Percentiles rank a stretch among this genome's conserved stretches.
phyloP scores from a whole-genome alignment of 768 basidiomycete genomes.

The Panaeolus papilionaceus region DNA sequence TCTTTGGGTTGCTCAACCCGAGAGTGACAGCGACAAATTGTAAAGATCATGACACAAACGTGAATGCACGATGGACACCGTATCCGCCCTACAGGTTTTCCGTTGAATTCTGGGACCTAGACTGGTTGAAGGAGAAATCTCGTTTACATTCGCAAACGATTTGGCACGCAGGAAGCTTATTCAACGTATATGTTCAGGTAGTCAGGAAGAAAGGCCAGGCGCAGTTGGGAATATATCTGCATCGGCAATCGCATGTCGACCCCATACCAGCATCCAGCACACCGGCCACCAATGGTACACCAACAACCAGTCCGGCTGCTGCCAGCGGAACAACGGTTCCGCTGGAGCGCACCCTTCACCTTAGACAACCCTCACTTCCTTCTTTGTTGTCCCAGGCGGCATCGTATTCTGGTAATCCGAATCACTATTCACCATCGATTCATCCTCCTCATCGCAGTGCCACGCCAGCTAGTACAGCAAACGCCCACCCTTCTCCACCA shows the following conservation, averaged over 20 bases:
- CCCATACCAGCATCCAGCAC: slow-evolving; percentile 76
- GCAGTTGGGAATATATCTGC: slow-evolving; percentile 89
- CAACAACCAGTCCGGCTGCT: slow-evolving; percentile 12
- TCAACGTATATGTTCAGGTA: slow-evolving; percentile 89
- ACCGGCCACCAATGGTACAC: slow-evolving; percentile 38
- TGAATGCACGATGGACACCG: slow-evolving; percentile 64
- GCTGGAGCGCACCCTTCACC: slow-evolving; percentile 19
- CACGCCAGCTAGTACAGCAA: slow-evolving; percentile 39
- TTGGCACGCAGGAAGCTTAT: slow-evolving; percentile 89
- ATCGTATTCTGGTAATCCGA: slow-evolving; percentile 36
- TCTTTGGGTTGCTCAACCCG: slow-evolving; percentile 66
- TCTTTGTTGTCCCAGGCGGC: slow-evolving; percentile 27
- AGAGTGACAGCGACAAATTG: slow-evolving; percentile 48
- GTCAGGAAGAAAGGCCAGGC: slow-evolving; percentile 76
- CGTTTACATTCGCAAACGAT: slow-evolving; percentile 85
- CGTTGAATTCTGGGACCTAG: slow-evolving; percentile 91
- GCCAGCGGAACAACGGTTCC: slow-evolving; percentile 19
- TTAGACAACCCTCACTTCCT: slow-evolving; percentile 40
- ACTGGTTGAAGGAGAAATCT: slow-evolving; percentile 82
- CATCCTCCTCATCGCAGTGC: slow-evolving; percentile 50
- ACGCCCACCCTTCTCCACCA: slow-evolving; percentile 30
- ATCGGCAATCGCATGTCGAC: slow-evolving; percentile 84
- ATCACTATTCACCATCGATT: slow-evolving; percentile 53
- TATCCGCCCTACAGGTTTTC: slow-evolving; percentile 84
- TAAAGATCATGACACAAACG: slow-evolving; percentile 47